Base-by-base conservation (phyloP, 192 early-diverging fungal genomes). In the Blastocladiella britannica region DNA sequence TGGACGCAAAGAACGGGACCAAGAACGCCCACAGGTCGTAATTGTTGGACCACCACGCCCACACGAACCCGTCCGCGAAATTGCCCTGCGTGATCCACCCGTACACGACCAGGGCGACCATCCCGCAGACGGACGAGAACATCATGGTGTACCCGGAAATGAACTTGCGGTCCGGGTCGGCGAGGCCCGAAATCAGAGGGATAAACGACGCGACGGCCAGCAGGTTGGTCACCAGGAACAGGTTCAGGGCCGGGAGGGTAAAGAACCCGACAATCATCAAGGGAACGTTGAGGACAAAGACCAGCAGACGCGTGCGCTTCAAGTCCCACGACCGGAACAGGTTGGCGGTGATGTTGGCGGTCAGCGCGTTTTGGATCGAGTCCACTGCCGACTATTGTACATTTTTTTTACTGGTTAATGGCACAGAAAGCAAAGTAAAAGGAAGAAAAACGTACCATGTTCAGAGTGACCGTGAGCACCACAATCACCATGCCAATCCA, bases 351-450 rank as follows among this genome's bases (percentile, higher is more conserved):
- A 53, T 23, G n/a, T 70, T 66, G 47, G 69, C 69, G 20, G 63
- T 62, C 28, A 76, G 25, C 51, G 69, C 74, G 53, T 61, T 69
- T 60, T 76, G 74, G 59, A 67, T 65, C n/a, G 68, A 58, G 57
- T 76, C 74, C 26, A 76, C 65, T 12, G 74, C 70, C n/a, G 63
- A 60, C 43, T 71, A 62, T n/a, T n/a, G n/a, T n/a, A n/a, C n/a
- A n/a, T n/a, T 43, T 18, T 8, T 6, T 18, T 43, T 43, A 18
- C 7, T 43, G 7, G 37, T 6, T 6, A 8, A 6, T 43, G 37
- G 18, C 37, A 6, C 7, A 18, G 6, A 6, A 18, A 18, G 37
- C 18, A 18, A 43, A 43, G 18, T 18, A 8, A 6, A 43, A 6
- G 7, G 7, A 18, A 6, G 6, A 6, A 6, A 8, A 43, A 8